phyloP scores from a whole-genome alignment of 306 rosid species.

The Aeschynomene evenia region DNA sequence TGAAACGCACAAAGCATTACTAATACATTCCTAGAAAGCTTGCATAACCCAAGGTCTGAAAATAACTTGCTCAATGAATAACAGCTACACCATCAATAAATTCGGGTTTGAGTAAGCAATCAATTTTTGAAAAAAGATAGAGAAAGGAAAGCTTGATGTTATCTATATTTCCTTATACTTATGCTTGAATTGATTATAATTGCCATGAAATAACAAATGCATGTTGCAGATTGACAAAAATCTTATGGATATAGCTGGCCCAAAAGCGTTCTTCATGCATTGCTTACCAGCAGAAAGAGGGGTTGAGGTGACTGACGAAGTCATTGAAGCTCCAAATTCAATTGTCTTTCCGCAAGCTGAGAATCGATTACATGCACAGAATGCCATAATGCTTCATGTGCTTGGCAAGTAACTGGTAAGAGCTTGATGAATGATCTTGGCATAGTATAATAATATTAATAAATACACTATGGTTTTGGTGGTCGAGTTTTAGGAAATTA shows the following conservation, averaged over 20 bases:
- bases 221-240: conserved; percentile 58
- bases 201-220: not conserved
- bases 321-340: conserved; percentile 87
- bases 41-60: not conserved
- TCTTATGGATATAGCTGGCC: conserved; percentile 86
- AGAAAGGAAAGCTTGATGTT: not conserved
- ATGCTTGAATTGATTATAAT: not conserved
- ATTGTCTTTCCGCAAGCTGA: conserved; percentile 95
- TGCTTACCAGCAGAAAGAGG: conserved; percentile 99
- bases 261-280: conserved; percentile 85
- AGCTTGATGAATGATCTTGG: not conserved
- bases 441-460: no score
- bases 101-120: not conserved
- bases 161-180: no score
- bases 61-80: not conserved
- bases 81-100: not conserved
- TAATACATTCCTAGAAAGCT: not conserved
- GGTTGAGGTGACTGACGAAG: conserved; percentile 87
- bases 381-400: conserved; percentile 89
- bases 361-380: conserved; percentile 97
- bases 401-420: conserved; percentile 54
- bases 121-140: not conserved
- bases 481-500: not conserved
- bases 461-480: not conserved
- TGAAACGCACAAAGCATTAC: not conserved